phyloP scores from a whole-genome alignment of 2,329 filamentous ascomycete species.

The Thielaviopsis cerberus region DNA sequence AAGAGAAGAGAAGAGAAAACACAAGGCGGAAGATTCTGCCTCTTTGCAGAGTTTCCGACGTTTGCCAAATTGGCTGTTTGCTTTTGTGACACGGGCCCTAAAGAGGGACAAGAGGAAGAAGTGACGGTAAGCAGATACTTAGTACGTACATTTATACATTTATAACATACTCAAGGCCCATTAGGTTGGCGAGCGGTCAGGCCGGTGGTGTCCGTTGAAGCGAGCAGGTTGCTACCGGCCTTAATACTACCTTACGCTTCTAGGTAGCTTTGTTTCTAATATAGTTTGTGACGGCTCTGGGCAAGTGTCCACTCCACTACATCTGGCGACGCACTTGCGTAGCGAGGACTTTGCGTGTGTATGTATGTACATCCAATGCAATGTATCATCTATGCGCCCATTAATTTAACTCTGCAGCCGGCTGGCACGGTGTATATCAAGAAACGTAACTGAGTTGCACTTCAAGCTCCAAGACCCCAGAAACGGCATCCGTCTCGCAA shows the following conservation, averaged over 20 bases:
- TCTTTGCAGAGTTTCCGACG: background rate
- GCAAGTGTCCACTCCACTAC: too few relatives aligned
- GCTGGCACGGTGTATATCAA: background rate
- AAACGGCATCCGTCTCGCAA: background rate
- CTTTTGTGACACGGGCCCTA: background rate
- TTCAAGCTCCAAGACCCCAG: background rate
- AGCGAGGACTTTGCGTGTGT: too few relatives aligned
- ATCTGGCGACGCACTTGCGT: too few relatives aligned
- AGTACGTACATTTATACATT: background rate
- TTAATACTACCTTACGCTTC: background rate
- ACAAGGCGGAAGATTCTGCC: background rate
- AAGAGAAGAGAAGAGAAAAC: background rate
- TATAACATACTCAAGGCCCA: too few relatives aligned
- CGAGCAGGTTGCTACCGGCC: background rate
- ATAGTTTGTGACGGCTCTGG: too few relatives aligned
- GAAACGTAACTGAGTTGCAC: background rate
- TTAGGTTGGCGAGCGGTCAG: background rate
- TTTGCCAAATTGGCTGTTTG: too few relatives aligned
- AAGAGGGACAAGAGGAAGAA: background rate
- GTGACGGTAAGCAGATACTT: background rate
- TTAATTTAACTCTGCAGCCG: background rate
- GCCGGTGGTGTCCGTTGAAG: background rate
- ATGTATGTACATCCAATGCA: too few relatives aligned
- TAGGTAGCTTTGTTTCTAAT: background rate
- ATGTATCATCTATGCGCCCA: background rate